phyloP scores from a whole-genome alignment of 169 alveolate species.

The Eimeria zaria region DNA sequence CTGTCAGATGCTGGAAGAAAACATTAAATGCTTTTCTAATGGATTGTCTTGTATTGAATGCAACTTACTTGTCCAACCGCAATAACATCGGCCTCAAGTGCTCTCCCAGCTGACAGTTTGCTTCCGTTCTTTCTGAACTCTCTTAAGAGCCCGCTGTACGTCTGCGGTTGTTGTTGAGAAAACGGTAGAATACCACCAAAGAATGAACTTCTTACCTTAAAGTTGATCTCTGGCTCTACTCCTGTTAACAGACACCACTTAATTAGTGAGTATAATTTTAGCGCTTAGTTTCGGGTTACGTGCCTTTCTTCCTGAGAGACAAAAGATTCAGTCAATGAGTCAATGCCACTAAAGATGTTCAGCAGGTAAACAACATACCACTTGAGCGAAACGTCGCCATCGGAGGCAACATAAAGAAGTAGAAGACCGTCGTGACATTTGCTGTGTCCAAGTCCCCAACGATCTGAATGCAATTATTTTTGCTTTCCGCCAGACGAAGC shows the following conservation, averaged over 20 bases:
- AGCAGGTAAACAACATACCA: slow-evolving; percentile 10
- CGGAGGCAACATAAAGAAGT: slow-evolving; percentile 69
- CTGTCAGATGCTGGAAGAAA: slow-evolving; percentile 76
- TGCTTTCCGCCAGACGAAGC: neutral
- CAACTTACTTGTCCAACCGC: slow-evolving; percentile 75
- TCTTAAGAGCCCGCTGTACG: slow-evolving; percentile 71
- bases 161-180: neutral
- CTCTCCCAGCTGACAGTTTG: slow-evolving; percentile 74
- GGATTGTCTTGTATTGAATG: too few species aligned
- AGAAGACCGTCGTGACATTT: slow-evolving; percentile 81
- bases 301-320: slow-evolving; percentile 82
- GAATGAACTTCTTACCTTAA: slow-evolving; percentile 56
- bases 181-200: neutral
- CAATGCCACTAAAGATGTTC: neutral
- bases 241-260: neutral
- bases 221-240: slow-evolving; percentile 78
- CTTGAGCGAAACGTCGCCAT: slow-evolving; percentile 64
- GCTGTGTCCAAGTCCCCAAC: slow-evolving; percentile 85
- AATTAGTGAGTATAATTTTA: neutral
- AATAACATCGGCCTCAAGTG: slow-evolving; percentile 77
- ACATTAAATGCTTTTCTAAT: neutral
- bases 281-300: neutral
- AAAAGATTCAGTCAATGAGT: neutral
- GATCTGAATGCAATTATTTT: neutral
- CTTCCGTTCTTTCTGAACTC: slow-evolving; percentile 49